Conservation (phyloP, 2,329 filamentous ascomycete species). For the Talaromyces amestolkiae region DNA sequence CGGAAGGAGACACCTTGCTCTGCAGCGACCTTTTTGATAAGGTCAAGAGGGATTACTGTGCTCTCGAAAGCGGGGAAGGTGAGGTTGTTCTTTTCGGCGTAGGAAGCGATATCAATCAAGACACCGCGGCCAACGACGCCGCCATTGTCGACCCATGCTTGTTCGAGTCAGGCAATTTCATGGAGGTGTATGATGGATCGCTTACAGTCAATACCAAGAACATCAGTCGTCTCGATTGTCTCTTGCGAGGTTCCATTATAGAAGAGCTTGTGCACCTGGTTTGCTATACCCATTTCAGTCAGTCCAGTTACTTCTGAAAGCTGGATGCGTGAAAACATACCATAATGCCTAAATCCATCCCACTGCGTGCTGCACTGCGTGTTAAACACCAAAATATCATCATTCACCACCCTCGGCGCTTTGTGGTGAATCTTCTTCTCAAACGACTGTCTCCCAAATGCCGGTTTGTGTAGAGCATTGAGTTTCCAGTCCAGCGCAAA, state of each 20-base stretch:
- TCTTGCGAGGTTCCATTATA: constrained; percentile 43
- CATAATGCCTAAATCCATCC: constrained; percentile 42
- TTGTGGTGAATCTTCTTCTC: constrained; percentile 55
- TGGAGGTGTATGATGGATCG: neutral
- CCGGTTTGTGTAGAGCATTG: constrained; percentile 53
- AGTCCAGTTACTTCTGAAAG: neutral
- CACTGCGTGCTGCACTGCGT: constrained; percentile 58
- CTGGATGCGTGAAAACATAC: constrained; percentile 11
- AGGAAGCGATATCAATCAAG: constrained; percentile 48
- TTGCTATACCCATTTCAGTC: constrained; percentile 29
- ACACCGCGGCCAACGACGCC: constrained; percentile 49
- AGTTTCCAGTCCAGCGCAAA: constrained; percentile 62
- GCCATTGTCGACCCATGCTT: constrained; percentile 38
- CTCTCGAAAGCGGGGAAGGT: constrained; percentile 43
- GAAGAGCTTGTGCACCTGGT: constrained; percentile 42
- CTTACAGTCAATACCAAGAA: constrained; percentile 45
- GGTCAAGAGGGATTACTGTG: constrained; percentile 44
- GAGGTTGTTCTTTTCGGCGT: constrained; percentile 40
- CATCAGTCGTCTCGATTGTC: constrained; percentile 36
- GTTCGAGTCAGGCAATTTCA: neutral
- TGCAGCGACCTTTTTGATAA: constrained; percentile 46
- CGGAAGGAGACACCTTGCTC: constrained; percentile 46
- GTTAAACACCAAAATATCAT: constrained; percentile 60
- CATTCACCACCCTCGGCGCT: constrained; percentile 55
- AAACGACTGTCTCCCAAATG: constrained; percentile 58